Base-by-base conservation (phyloP, 257 asterid genomes). In the Striga asiatica region DNA sequence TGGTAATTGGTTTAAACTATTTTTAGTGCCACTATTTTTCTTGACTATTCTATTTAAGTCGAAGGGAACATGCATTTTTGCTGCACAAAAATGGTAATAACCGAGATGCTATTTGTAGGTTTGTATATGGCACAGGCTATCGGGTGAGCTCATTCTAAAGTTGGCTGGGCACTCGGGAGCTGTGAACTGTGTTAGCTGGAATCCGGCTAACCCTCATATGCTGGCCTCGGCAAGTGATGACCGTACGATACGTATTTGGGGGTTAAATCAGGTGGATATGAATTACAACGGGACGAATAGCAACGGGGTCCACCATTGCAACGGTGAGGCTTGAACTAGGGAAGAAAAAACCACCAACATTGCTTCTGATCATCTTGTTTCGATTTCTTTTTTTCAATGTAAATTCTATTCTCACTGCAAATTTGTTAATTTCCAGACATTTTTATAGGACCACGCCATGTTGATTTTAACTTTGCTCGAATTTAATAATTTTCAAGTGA, bases 201-300 rank as follows among this genome's bases (percentile, higher is more conserved):
- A 82, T 51, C 95, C 97, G 0, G 60, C 57, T 2, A 81, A 88
- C 67, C 95, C 94, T 51, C 84, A 80, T 58, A 85, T 88, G 87
- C 73, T 88, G 63, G 95, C 94, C 17, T 85, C 95, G 24, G 95
- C 97, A 20, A 85, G 97, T 67, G 95, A 88, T 45, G 97, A 88
- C 66, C 84, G 79, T 17, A 85, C 95, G 1, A 84, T 88, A 60
- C 88, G 94, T 49, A 69, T 89, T 61, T 89, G 97, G 97, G 97
- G 97, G 37, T 55, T 84, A 68, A 53, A 75, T 35, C 78, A 68
- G 82, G 83, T 80, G 41, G 70, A 70, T 41, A 60, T 69, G 73
- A 59, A 71, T 51, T 56, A 34, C 59, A 74, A 67, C 17, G 82
- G 76, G 48, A 62, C 27, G 43, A 74, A 66, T 65, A 74, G 74